Evolutionary conservation across 805 yeast genomes (phyloP), one percentile per base, ranked within the genome.

Genomic region (Maudiozyma serrabonitensis): DNA sequence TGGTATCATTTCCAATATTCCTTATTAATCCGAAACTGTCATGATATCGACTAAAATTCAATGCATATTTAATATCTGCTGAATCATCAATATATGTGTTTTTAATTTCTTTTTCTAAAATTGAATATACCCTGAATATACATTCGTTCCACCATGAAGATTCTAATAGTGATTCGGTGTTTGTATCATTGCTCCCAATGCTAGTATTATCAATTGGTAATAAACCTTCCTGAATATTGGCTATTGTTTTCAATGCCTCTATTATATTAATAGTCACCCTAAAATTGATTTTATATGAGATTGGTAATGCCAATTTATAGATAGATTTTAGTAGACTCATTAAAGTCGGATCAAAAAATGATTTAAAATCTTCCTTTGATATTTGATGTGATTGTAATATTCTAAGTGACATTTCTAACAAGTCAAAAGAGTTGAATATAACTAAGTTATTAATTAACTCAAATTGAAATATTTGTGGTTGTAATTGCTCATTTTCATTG

Each of bases 391-490:
- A 51, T 48, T 60, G 53, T 21, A 60, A 47, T 37, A 64, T 58
- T 50, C 60, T 46, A 26, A 67, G 57, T 16, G 79, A 61, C 0
- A 69, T 66, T 55, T 82, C 88, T 19, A 83, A 54, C 2, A 80
- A 65, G 57, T 84, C 89, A 62, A 79, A 70, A 2, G 78, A 66
- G 58, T 74, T 77, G 0, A 75, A 61, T 6, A 81, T 64, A 0
- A 72, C 69, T 51, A 81, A 70, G 28, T 75, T 74, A 49, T 81
- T 80, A 2, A 82, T 59, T 3, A 77, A 60, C 50, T 73, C 74
- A 19, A 60, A 62, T 52, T 74, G 82, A 48, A 74, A 69, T 5
- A 74, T 71, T 45, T 62, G 61, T 8, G 66, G 61, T 1, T 58
- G 59, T 12, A 62, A 63, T 46, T 60, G 52, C 4, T 23, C 31